phyloP scores from a whole-genome alignment of 352 stramenopile species.

The Phytophthora cryptogea region DNA sequence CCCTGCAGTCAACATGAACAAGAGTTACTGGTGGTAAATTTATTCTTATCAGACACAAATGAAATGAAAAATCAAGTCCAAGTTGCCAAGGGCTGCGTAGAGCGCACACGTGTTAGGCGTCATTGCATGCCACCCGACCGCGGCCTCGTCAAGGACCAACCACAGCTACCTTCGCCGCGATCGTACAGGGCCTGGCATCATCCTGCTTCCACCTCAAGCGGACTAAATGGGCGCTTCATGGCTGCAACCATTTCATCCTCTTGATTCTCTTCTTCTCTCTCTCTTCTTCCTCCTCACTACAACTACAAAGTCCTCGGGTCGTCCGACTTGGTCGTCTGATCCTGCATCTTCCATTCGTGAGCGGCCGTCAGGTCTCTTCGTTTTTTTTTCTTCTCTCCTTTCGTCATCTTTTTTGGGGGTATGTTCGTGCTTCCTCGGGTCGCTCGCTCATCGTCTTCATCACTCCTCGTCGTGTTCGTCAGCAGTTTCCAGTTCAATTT shows the following conservation, averaged over 20 bases:
- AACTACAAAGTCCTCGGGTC: constrained; percentile 50
- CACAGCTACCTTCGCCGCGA: constrained; percentile 30
- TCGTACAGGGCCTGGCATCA: constrained; percentile 23
- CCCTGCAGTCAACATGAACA: constrained; percentile 1
- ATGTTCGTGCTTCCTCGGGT: constrained; percentile 28
- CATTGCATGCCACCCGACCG: constrained; percentile 26
- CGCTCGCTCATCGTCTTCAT: constrained; percentile 32
- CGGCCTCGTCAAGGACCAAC: constrained; percentile 30
- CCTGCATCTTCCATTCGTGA: constrained; percentile 41
- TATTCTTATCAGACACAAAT: constrained; percentile 67
- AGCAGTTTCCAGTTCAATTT: constrained; percentile 37
- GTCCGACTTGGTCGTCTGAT: constrained; percentile 36
- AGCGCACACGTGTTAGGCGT: constrained; percentile 28
- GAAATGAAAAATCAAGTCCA: constrained; percentile 54
- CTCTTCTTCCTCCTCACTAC: constrained; percentile 38
- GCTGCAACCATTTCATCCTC: constrained; percentile 36
- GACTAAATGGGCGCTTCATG: constrained; percentile 31
- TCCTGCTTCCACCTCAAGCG: constrained; percentile 36
- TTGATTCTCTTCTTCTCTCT: constrained; percentile 34
- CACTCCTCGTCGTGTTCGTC: constrained; percentile 33
- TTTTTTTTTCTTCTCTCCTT: constrained; percentile 26
- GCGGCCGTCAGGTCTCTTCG: constrained; percentile 35
- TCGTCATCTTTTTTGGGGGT: constrained; percentile 29
- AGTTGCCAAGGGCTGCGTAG: constrained; percentile 29
- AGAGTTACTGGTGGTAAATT: constrained; percentile 35